phyloP scores from a whole-genome alignment of 2,329 filamentous ascomycete genomes.

The Mycosphaerella arachidis region DNA sequence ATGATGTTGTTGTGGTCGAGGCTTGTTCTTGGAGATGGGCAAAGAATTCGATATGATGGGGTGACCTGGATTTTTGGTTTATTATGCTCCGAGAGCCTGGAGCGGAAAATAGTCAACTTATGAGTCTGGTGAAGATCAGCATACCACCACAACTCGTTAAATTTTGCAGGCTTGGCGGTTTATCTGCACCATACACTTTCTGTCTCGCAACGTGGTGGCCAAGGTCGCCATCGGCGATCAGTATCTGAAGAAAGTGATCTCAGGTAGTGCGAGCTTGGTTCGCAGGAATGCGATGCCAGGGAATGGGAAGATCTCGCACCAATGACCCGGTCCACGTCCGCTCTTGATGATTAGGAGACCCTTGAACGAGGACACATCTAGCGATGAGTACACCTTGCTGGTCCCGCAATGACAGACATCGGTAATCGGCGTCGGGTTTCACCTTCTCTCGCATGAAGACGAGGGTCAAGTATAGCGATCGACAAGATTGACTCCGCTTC shows the following conservation, averaged over 20 bases:
- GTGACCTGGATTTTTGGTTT: background rate
- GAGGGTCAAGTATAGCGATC: background rate
- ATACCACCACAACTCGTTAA: background rate
- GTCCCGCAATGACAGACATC: background rate
- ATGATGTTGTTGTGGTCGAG: background rate
- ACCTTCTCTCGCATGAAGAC: background rate
- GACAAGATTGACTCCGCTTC: background rate
- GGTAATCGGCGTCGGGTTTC: background rate
- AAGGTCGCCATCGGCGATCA: background rate
- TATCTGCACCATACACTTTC: background rate
- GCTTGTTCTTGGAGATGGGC: background rate
- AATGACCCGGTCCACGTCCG: slow-evolving; percentile 5
- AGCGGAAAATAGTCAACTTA: background rate
- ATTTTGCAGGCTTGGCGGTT: background rate
- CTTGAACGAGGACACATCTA: background rate
- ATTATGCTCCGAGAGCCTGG: background rate
- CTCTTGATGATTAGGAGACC: background rate
- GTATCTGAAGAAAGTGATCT: background rate
- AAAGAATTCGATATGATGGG: background rate
- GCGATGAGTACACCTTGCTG: background rate
- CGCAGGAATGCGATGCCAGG: slow-evolving; percentile 1
- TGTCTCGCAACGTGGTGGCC: background rate
- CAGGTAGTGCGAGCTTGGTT: background rate
- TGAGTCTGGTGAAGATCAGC: background rate
- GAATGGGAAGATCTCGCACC: slow-evolving; percentile 5